Conservation (phyloP, 495 filamentous ascomycete species). For the Alectoria sarmentosa region DNA sequence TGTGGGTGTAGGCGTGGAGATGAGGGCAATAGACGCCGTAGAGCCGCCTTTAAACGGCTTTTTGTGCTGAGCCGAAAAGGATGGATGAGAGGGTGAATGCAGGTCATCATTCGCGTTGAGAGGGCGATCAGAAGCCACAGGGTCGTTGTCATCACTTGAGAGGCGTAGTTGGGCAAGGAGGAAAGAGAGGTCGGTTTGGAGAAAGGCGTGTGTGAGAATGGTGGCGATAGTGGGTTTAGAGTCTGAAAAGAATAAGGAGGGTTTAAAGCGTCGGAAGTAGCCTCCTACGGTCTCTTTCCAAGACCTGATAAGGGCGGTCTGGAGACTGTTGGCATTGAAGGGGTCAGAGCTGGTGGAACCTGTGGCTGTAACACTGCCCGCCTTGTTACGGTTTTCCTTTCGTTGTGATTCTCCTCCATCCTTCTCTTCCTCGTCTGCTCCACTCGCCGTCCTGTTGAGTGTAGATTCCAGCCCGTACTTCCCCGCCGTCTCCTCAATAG, state of each 20-base stretch:
- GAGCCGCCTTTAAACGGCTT: slow-evolving; percentile 88
- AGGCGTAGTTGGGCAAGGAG: slow-evolving; percentile 62
- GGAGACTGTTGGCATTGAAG: slow-evolving; percentile 45
- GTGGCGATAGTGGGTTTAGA: slow-evolving; percentile 43
- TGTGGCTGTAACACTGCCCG: neutral
- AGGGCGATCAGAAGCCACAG: slow-evolving; percentile 59
- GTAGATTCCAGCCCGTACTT: slow-evolving; percentile 70
- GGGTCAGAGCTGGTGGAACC: neutral
- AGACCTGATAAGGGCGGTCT: slow-evolving; percentile 59
- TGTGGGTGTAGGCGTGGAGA: slow-evolving; percentile 81
- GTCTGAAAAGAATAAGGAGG: slow-evolving; percentile 50
- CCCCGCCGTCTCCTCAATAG: slow-evolving; percentile 71
- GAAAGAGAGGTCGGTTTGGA: slow-evolving; percentile 89
- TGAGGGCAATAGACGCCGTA: slow-evolving; percentile 80
- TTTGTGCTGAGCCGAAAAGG: slow-evolving; percentile 62
- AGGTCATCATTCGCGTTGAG: slow-evolving; percentile 76
- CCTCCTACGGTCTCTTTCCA: slow-evolving; percentile 86
- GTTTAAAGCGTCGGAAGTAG: slow-evolving; percentile 86
- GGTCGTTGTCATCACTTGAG: slow-evolving; percentile 64
- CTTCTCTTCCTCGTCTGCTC: slow-evolving; percentile 13
- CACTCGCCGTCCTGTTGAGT: slow-evolving; percentile 36
- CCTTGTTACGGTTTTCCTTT: slow-evolving; percentile 1
- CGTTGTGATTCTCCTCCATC: neutral
- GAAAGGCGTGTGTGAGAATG: slow-evolving; percentile 81
- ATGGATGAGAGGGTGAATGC: slow-evolving; percentile 53